Evolutionary conservation across 2,329 filamentous ascomycete species (phyloP).

Genomic region (Neopestalotiopsis sp.): DNA sequence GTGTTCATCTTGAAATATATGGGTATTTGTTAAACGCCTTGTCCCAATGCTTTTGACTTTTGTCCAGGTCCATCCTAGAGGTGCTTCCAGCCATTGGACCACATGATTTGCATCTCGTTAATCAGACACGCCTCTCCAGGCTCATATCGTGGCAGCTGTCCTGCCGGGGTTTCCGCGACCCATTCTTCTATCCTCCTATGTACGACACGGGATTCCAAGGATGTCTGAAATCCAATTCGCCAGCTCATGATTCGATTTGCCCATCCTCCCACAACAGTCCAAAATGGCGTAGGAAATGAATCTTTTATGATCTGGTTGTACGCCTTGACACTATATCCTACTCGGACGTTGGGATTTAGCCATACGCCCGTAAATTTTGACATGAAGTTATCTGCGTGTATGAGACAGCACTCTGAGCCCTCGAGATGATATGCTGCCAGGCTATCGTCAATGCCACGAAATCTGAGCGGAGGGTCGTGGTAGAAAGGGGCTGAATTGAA

Average conservation of each 20-base stretch:
- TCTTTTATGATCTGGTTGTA: slow-evolving; percentile 43
- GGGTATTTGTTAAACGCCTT: slow-evolving; percentile 4
- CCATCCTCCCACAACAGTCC: slow-evolving; percentile 47
- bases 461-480: slow-evolving; percentile 50
- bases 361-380: slow-evolving; percentile 50
- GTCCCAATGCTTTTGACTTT: not conserved
- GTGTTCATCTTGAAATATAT: not conserved
- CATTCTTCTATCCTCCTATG: slow-evolving; percentile 46
- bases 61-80: slow-evolving; percentile 39
- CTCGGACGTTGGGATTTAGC: slow-evolving; percentile 60
- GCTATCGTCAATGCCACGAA: slow-evolving; percentile 66
- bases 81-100: slow-evolving; percentile 63
- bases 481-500: slow-evolving; percentile 54
- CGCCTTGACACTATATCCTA: slow-evolving; percentile 51
- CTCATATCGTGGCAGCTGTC: slow-evolving; percentile 39
- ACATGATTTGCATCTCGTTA: slow-evolving; percentile 65
- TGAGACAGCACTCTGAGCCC: slow-evolving; percentile 67
- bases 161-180: slow-evolving; percentile 38
- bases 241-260: slow-evolving; percentile 37
- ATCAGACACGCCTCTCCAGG: slow-evolving; percentile 57
- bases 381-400: slow-evolving; percentile 62
- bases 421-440: slow-evolving; percentile 59
- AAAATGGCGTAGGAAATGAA: slow-evolving; percentile 47
- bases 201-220: slow-evolving; percentile 44
- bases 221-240: slow-evolving; percentile 38